Percentiles rank a stretch among this genome's conserved stretches.
Evolutionary conservation across 805 yeast genomes (phyloP).

Genomic region (Candida loeiensis): DNA sequence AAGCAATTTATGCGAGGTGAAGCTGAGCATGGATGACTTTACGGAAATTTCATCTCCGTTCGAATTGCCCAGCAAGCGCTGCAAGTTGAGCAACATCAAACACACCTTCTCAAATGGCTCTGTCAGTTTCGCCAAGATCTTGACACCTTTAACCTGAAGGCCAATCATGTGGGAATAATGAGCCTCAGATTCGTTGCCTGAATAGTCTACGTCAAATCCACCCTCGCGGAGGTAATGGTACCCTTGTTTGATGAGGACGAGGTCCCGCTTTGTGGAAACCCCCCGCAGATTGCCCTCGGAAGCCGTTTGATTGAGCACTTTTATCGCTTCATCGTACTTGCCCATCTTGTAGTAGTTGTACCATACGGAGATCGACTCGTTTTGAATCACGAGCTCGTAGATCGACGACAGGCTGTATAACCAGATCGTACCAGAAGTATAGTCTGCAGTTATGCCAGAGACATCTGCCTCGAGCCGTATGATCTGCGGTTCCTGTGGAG

Average conservation of each 20-base stretch:
- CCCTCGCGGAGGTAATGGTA: conserved; percentile 35
- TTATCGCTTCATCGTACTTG: conserved; percentile 36
- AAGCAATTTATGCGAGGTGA: conserved; percentile 18
- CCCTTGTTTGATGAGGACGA: conserved; percentile 54
- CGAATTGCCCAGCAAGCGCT: conserved; percentile 1
- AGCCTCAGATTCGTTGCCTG: conserved; percentile 10
- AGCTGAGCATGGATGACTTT: conserved; percentile 1
- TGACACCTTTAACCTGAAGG: conserved; percentile 40
- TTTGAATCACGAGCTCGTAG: conserved; percentile 65
- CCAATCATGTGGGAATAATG: conserved; percentile 10
- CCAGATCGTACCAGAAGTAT: conserved; percentile 63
- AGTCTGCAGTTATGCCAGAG: conserved; percentile 31
- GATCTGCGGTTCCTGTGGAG: conserved; percentile 12
- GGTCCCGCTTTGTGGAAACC: conserved; percentile 30
- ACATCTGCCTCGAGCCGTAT: conserved; percentile 8
- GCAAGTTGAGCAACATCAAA: conserved; percentile 38
- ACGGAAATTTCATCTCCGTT: not conserved
- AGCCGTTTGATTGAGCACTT: conserved; percentile 8
- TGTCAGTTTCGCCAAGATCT: conserved; percentile 54
- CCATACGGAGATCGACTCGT: conserved; percentile 79
- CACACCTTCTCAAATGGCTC: conserved; percentile 71
- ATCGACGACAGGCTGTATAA: conserved; percentile 56
- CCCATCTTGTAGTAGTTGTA: conserved; percentile 36
- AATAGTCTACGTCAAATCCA: conserved; percentile 28
- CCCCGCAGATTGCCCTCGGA: not conserved